Evolutionary conservation across 495 filamentous ascomycete genomes (phyloP), one percentile per base, ranked within the genome.

Genomic region (Bombardia bombarda): DNA sequence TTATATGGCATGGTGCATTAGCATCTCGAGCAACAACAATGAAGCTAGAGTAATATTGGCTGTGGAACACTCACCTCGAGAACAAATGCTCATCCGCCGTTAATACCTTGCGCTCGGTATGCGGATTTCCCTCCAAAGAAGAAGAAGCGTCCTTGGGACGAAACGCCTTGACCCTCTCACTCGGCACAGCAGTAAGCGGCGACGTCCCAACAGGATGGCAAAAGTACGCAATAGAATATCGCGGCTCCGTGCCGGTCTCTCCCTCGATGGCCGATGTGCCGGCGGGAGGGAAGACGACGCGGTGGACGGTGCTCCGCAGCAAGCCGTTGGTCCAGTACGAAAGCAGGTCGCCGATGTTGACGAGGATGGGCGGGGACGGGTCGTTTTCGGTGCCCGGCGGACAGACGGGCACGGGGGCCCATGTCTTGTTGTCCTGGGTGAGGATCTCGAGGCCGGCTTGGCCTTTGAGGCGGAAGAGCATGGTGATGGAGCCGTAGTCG

Each of bases 261-360:
- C 76, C 75, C 3, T 71, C 68, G 6, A 58, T 58, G 2, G 28
- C 30, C 5, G 26, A 39, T 13, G 66, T 53, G 5, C 67, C 46
- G 0, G 39, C 39, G n/a, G 43, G 17, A 0, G 87, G 80, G 39
- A 93, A 93, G 10, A 93, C 77, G 16, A 98, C 92, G 21, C 92
- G 69, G 55, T 96, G 92, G 16, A 96, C 81, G 0, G 92, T 95
- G 35, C 79, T 85, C 48, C 83, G 80, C 28, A 96, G 68, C 37
- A 95, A 53, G 2, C 88, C 88, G 39, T 82, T 79, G 1, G 92
- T 96, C 92, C 92, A 98, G 54, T 93, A 88, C 17, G 78, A 81
- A 4, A 98, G 76, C 36, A 95, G 55, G 56, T 98, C 92, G 2
- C 90, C 92, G 24, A 95, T 90, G 53, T 97, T 98, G 20, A 96